Percentiles rank a stretch among this genome's conserved stretches.
phyloP scores from a whole-genome alignment of 306 rosid species.

The Rubus parviflorus region DNA sequence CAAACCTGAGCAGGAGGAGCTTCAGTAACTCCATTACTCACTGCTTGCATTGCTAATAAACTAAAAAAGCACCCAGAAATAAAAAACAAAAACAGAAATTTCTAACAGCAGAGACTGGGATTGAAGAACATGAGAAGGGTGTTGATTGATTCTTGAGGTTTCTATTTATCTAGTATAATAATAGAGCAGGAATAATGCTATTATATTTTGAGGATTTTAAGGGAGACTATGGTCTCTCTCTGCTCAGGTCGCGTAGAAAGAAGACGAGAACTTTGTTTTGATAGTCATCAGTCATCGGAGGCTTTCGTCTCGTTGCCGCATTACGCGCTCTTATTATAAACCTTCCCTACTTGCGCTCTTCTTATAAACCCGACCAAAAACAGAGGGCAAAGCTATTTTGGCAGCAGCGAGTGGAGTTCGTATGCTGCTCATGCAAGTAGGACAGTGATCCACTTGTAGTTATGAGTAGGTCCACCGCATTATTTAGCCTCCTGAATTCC shows the following conservation, averaged over 20 bases:
- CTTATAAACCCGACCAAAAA: too few species aligned
- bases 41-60: conserved; percentile 46
- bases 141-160: too few species aligned
- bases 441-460: background rate
- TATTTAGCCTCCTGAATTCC: background rate
- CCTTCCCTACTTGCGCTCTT: too few species aligned
- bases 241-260: conserved; percentile 6
- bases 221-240: conserved; percentile 10
- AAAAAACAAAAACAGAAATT: background rate
- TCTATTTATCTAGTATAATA: background rate
- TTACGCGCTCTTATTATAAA: background rate
- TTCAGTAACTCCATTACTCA: conserved; percentile 28
- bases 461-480: background rate
- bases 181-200: background rate
- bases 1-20: conserved; percentile 32
- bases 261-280: conserved; percentile 15
- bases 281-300: background rate
- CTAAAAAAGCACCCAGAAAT: background rate
- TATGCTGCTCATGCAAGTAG: background rate
- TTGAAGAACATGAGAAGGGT: background rate
- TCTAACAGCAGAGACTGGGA: background rate
- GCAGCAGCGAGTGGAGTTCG: background rate
- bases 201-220: background rate
- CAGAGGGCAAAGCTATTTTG: too few species aligned
- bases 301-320: background rate